These are phyloP conservation scores for Macrophomina phaseolina DNA, from an alignment of 2,329 filamentous ascomycete genomes.

Conservation along the genomic window DNA sequence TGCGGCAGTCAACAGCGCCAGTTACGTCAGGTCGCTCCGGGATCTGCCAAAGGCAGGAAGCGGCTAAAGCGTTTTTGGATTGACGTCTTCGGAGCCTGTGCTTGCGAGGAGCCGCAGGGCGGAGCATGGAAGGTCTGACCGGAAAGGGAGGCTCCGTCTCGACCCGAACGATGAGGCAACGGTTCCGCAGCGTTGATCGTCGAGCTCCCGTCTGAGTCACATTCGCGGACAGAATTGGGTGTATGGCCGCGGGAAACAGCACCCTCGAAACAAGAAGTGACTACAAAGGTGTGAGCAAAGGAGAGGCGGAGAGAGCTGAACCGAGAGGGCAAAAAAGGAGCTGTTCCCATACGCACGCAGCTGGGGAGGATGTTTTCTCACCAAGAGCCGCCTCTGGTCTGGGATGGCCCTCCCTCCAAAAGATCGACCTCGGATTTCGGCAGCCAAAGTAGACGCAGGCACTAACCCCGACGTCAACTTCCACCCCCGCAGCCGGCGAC, in stretches of 20 bases:
- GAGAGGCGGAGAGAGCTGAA: no score
- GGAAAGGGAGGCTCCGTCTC: background rate
- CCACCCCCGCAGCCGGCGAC: background rate
- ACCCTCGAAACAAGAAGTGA: no score
- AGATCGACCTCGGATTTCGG: constrained; percentile 1
- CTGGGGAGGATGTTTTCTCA: background rate
- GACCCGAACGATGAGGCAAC: background rate
- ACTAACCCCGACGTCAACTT: background rate
- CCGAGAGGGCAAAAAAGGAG: no score
- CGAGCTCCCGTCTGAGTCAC: no score
- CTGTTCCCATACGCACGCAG: no score
- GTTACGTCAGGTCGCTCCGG: background rate
- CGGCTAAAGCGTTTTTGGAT: background rate
- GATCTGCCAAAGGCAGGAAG: background rate
- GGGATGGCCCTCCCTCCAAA: background rate
- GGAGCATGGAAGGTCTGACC: background rate
- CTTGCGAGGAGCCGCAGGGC: background rate
- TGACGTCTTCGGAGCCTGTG: background rate
- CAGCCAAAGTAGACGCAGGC: background rate
- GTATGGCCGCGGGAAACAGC: no score
- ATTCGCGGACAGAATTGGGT: no score
- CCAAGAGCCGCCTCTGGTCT: background rate
- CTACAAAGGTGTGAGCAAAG: no score
- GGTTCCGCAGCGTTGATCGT: background rate
- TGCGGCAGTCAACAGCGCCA: background rate